Evolutionary conservation across 2,329 filamentous ascomycete species (phyloP), one percentile per base, ranked within the genome.

Genomic region (Fusarium dlaminii): DNA sequence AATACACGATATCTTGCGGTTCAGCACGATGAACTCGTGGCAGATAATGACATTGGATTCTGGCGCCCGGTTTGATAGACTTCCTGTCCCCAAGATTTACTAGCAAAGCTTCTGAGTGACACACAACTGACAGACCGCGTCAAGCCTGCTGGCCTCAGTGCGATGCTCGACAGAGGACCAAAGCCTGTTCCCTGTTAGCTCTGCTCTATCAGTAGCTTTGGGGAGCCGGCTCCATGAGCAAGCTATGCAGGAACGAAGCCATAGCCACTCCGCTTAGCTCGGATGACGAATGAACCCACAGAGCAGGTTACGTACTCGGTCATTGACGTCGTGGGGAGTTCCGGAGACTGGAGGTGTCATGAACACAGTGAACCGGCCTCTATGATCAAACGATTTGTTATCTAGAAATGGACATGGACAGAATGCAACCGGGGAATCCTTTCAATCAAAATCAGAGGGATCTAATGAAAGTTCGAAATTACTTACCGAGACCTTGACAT

Each of bases 231-330:
- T 72, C 68, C 73, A 65, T 77, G 59, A 75, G 75, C 72, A 61
- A 78, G 75, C 72, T 59, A 78, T 78, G 77, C 77, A 78, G 77
- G 77, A 78, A 78, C 77, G 57, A 78, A 75, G 75, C 64, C 65
- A 59, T 68, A 74, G 63, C 68, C 70, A 70, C 68, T 76, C 68
- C 70, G 68, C 73, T 63, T 62, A 42, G 62, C 63, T 52, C 51
- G 67, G 68, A 60, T 70, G 63, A 63, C 65, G 64, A 76, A 61
- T 48, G 48, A 70, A 65, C 59, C 74, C 69, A 75, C 64, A 57
- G 68, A 68, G 60, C 68, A 60, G 68, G 65, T 70, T 65, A 49
- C 46, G 55, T 59, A 59, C 63, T 59, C 61, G 43, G 63, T 63
- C 62, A 67, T 66, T 76, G 73, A 76, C 72, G 70, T 75, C 63